Base-by-base conservation (phyloP, 1,284 basidiomycete species). In the Tilletia caries region DNA sequence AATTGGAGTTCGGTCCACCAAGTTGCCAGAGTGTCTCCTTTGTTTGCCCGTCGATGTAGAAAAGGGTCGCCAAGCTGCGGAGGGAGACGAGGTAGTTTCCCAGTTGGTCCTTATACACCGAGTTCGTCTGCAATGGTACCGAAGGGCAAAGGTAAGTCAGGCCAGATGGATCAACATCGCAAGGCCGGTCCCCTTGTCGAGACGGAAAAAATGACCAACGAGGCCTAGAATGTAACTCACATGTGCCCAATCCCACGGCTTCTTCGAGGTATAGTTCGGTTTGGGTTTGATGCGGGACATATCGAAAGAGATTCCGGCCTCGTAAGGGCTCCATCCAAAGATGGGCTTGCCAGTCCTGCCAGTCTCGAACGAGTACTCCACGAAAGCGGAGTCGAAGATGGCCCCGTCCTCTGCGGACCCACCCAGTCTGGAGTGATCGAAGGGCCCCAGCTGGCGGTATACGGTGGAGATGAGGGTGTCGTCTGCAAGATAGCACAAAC, bases 81-180 rank as follows among this genome's bases (percentile, higher is more conserved):
- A 62, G 58, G 70, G 75, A 3, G 73, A 78, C 23, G 73, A 77
- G 48, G 73, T 70, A 50, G 65, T 64, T 73, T 60, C 69, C 62
- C 20, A 67, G 20, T 25, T 60, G 70, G 34, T 60, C 20, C 29
- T 70, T 64, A 32, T 13, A 34, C 4, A 64, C 62, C 1, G 62
- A 41, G 23, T 64, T 64, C 13, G 62, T 37, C 62, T 64, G 32
- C 12, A 52, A 10, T 2, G 2, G 50, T n/a, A n/a, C n/a, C n/a
- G n/a, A n/a, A n/a, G n/a, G n/a, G n/a, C n/a, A n/a, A n/a, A n/a
- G n/a, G n/a, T n/a, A n/a, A n/a, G n/a, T n/a, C n/a, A n/a, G n/a
- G n/a, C n/a, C n/a, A n/a, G n/a, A n/a, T n/a, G 54, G 6, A 3
- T 52, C 15, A 15, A 41, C 1, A 2, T 41, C 15, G 37, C 37